Evolutionary conservation across 2,329 filamentous ascomycete species (phyloP).

Genomic region (Talaromyces sp.): DNA sequence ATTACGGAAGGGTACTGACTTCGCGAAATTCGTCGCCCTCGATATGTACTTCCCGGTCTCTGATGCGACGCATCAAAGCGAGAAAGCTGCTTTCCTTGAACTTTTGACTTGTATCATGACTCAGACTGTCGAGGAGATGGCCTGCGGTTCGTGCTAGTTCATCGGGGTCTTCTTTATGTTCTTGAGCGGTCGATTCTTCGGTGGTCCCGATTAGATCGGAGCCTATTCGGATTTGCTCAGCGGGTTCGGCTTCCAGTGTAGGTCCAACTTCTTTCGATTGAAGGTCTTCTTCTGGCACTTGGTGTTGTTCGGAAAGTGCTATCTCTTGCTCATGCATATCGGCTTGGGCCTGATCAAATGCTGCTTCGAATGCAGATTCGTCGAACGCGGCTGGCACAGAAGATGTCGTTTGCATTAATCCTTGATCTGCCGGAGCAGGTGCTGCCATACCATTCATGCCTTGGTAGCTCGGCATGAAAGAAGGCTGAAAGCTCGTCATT

Average conservation of each 20-base stretch:
- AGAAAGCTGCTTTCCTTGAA: constrained; percentile 77
- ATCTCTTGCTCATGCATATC: constrained; percentile 34
- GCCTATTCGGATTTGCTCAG: constrained; percentile 38
- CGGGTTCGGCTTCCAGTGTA: constrained; percentile 17
- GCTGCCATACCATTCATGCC: constrained; percentile 26
- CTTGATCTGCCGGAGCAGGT: constrained; percentile 27
- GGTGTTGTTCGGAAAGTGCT: constrained; percentile 16
- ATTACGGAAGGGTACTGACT: constrained; percentile 46
- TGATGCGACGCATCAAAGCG: constrained; percentile 70
- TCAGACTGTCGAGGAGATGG: constrained; percentile 65
- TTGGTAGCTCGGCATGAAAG: constrained; percentile 28
- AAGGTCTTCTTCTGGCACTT: constrained; percentile 12
- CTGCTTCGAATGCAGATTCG: constrained; percentile 46
- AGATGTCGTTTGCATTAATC: constrained; percentile 23
- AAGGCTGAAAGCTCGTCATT: constrained; percentile 28
- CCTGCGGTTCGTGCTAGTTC: constrained; percentile 71
- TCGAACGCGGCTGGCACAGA: constrained; percentile 34
- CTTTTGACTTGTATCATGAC: constrained; percentile 66
- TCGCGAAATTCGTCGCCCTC: constrained; percentile 60
- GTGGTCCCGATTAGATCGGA: constrained; percentile 42
- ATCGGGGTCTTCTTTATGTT: constrained; percentile 53
- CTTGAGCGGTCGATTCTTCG: constrained; percentile 31
- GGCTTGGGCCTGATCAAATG: constrained; percentile 42
- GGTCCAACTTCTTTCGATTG: constrained; percentile 5
- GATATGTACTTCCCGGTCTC: constrained; percentile 68